Evolutionary conservation across 257 asterid genomes (phyloP), one percentile per base, ranked within the genome.

Genomic region (Anisodus tanguticus): DNA sequence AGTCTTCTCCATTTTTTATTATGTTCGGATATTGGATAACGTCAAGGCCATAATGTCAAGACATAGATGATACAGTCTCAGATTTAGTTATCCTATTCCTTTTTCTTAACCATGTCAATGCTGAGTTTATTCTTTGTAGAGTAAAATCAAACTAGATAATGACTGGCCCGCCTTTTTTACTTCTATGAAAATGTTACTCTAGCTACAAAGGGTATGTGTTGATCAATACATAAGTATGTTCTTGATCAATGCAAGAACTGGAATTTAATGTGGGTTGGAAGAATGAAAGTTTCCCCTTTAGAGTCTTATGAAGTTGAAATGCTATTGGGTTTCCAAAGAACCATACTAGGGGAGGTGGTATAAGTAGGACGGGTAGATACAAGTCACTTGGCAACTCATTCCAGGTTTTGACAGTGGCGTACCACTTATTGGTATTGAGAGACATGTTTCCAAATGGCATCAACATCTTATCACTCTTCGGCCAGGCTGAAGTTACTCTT

Each of bases 121-220:
- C 58, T 53, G 13, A 4, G 15, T 51, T 53, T 53, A 53, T 53
- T 53, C 58, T 9, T 53, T 53, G 58, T 53, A 53, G 58, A 13
- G 17, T 53, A 53, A 9, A 53, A 53, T 53, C 16, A 53, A 53
- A 11, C 58, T 3, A 53, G 58, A 53, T 53, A 53, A 5, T 53
- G 0, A 60, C 26, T 57, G 97, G 94, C 3, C 91, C 90, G 1
- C 97, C 91, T 0, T 93, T 60, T 31, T 93, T 93, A n/a, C 77
- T 90, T 91, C 43, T 91, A 88, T 17, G 95, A 93, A 59, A 93
- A 91, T 82, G 94, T 93, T 2, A 95, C 97, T 8, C 87, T 3
- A 53, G 16, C 58, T 53, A 13, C 16, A 53, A 53, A 11, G 60
- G 60, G 5, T 22, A 22, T 2, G 60, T 0, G 6, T 91, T 95